Evolutionary conservation across 2,329 filamentous ascomycete species (phyloP), one percentile per base, ranked within the genome.

Genomic region (Pyrenophora teres): DNA sequence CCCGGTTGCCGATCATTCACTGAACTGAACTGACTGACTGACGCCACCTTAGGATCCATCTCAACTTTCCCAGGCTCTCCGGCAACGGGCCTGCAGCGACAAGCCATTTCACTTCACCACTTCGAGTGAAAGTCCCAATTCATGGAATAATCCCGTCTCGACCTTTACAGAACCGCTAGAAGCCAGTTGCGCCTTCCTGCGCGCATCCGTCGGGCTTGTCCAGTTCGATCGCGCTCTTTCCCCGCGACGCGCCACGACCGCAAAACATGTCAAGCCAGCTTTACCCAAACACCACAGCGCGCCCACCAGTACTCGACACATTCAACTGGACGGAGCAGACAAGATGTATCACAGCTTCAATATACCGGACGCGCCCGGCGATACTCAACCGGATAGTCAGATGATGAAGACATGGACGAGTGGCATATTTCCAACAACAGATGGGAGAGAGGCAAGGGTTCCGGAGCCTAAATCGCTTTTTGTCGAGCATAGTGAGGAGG

Each of bases 351-450:
- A 65, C 25, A 75, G 74, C 30, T 78, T 78, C 54, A 74, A 64
- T 30, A 74, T 65, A 40, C 68, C 70, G 42, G 71, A 71, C 50
- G 63, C 56, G 15, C 67, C 68, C 2, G 77, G 77, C 42, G 78
- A 80, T 54, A 80, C 78, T 1, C 78, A 80, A 64, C 71, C 73
- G 19, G 76, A 77, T 46, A 77, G 76, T 46, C 78, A 80, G 56
- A 73, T 79, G 39, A 76, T 77, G 60, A 74, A 65, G 40, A 63
- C 75, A 18, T 77, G 65, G 53, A 72, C 68, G 38, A 76, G 72
- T 35, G 65, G 57, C 21, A 50, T 67, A 19, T 60, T 50, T 15
- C 56, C 50, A 35, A 53, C 47, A 33, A 54, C 52, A 38, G 56
- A 53, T 19, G 56, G 39, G 18, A 54, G 33, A 36, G 52, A 56